Percentiles rank a stretch among this genome's conserved stretches.
phyloP scores from a whole-genome alignment of 2,329 filamentous ascomycete species.

The Nothophoma quercina region DNA sequence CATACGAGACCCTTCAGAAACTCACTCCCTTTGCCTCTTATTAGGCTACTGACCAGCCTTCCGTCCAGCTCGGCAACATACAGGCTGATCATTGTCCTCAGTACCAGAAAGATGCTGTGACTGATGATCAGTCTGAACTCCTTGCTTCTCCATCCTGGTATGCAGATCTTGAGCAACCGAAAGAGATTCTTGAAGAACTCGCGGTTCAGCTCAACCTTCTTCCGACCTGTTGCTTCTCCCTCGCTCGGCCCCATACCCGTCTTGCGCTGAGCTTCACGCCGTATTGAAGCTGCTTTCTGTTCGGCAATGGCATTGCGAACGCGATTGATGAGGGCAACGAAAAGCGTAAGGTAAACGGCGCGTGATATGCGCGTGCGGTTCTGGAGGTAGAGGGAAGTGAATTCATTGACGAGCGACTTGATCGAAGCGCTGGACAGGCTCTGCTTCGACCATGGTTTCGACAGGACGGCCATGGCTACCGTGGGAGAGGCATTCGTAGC shows the following conservation, averaged over 20 bases:
- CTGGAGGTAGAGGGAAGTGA: conserved; percentile 49
- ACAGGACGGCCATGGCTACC: conserved; percentile 51
- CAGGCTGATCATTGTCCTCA: conserved; percentile 89
- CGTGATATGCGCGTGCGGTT: conserved; percentile 53
- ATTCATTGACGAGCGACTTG: conserved; percentile 48
- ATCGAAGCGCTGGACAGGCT: conserved; percentile 42
- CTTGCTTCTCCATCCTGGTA: conserved; percentile 88
- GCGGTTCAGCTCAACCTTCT: conserved; percentile 90
- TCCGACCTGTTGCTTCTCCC: conserved; percentile 58
- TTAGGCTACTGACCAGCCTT: conserved; percentile 86
- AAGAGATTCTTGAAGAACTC: conserved; percentile 84
- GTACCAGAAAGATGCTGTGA: conserved; percentile 90
- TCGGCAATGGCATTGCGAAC: conserved; percentile 91
- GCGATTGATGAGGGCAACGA: conserved; percentile 67
- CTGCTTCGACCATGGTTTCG: conserved; percentile 46
- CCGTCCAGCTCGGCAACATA: conserved; percentile 98
- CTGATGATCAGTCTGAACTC: conserved; percentile 86
- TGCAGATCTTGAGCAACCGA: conserved; percentile 81
- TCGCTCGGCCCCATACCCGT: conserved; percentile 47
- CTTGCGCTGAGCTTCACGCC: conserved; percentile 66
- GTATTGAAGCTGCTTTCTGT: conserved; percentile 82
- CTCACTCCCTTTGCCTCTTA: conserved; percentile 88
- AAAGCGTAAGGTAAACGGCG: conserved; percentile 52
- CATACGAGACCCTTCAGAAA: conserved; percentile 88
- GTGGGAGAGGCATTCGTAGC: conserved; percentile 29